These are phyloP conservation scores for Salinomyces thailandicus DNA, from an alignment of 2,329 filamentous ascomycete species.

Conservation along the genomic window DNA sequence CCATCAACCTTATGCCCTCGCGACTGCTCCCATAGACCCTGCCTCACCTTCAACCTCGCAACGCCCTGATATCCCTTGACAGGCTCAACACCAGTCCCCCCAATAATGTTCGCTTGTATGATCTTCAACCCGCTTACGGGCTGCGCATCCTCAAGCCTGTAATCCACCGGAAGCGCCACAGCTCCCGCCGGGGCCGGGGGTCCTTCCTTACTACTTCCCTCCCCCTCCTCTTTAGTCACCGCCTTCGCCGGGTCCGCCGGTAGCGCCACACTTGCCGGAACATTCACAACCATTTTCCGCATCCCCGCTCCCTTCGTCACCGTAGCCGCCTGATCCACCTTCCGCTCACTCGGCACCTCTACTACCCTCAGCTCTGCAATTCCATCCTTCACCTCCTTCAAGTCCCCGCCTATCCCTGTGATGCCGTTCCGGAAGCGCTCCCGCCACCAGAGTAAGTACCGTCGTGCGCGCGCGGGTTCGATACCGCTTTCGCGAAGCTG, in stretches of 20 bases:
- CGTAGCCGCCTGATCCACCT: slow-evolving; percentile 29
- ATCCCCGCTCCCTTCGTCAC: slow-evolving; percentile 45
- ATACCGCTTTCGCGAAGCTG: slow-evolving; percentile 77
- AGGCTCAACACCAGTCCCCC: slow-evolving; percentile 62
- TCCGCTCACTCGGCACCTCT: slow-evolving; percentile 39
- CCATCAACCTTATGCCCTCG: slow-evolving; percentile 88
- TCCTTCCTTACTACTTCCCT: slow-evolving; percentile 13
- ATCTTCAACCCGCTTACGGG: slow-evolving; percentile 58
- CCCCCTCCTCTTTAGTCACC: slow-evolving; percentile 34
- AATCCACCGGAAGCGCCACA: slow-evolving; percentile 9
- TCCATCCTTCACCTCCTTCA: slow-evolving; percentile 58
- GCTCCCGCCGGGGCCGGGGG: slow-evolving; percentile 1
- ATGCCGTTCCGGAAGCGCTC: slow-evolving; percentile 70
- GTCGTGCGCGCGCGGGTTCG: slow-evolving; percentile 69
- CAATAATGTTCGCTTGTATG: slow-evolving; percentile 56
- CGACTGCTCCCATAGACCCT: slow-evolving; percentile 88
- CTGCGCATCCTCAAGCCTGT: slow-evolving; percentile 30
- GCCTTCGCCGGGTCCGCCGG: slow-evolving; percentile 46
- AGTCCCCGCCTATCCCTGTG: slow-evolving; percentile 73
- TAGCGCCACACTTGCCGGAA: slow-evolving; percentile 29
- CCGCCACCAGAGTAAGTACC: slow-evolving; percentile 80
- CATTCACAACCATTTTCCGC: slow-evolving; percentile 51
- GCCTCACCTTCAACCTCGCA: slow-evolving; percentile 58
- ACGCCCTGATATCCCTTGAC: slow-evolving; percentile 52
- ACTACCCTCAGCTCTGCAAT: slow-evolving; percentile 48